Evolutionary conservation across 2,329 filamentous ascomycete species (phyloP).

Genomic region (Pseudogymnoascus sp.): DNA sequence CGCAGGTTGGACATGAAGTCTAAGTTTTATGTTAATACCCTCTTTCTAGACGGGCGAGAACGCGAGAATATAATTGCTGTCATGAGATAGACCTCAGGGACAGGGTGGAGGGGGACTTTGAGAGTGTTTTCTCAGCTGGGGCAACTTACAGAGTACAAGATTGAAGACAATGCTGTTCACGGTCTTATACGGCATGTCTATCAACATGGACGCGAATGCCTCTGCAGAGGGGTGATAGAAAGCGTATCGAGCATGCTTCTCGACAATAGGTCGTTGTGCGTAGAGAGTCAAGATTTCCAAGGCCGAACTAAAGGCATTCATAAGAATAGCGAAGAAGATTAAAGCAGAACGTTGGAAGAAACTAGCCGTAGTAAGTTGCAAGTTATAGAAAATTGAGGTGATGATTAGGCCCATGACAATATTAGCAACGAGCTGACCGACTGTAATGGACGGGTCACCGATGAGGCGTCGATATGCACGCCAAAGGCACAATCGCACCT

Average conservation of each 20-base stretch:
- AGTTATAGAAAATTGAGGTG: constrained; percentile 57
- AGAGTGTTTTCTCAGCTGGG: constrained; percentile 57
- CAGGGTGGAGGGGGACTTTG: constrained; percentile 56
- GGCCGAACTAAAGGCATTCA: constrained; percentile 53
- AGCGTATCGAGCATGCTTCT: constrained; percentile 79
- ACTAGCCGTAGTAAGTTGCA: constrained; percentile 43
- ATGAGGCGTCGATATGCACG: constrained; percentile 69
- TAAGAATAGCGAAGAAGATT: constrained; percentile 60
- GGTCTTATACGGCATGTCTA: constrained; percentile 75
- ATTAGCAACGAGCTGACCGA: constrained; percentile 36
- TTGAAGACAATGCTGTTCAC: constrained; percentile 68
- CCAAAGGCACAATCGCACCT: constrained; percentile 72
- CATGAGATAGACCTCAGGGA: constrained; percentile 54
- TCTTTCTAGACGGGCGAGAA: constrained; percentile 56
- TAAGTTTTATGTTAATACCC: background rate
- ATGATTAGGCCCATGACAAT: constrained; percentile 53
- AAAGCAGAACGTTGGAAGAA: constrained; percentile 57
- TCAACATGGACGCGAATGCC: constrained; percentile 75
- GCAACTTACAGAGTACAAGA: constrained; percentile 73
- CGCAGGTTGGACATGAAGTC: constrained; percentile 71
- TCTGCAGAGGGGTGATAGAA: constrained; percentile 83
- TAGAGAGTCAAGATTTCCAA: constrained; percentile 49
- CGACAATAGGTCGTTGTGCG: constrained; percentile 78
- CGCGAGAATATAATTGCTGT: constrained; percentile 57
- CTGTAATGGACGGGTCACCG: constrained; percentile 55